Evolutionary conservation across 2,329 filamentous ascomycete species (phyloP).

Genomic region (Sporothrix globosa): DNA sequence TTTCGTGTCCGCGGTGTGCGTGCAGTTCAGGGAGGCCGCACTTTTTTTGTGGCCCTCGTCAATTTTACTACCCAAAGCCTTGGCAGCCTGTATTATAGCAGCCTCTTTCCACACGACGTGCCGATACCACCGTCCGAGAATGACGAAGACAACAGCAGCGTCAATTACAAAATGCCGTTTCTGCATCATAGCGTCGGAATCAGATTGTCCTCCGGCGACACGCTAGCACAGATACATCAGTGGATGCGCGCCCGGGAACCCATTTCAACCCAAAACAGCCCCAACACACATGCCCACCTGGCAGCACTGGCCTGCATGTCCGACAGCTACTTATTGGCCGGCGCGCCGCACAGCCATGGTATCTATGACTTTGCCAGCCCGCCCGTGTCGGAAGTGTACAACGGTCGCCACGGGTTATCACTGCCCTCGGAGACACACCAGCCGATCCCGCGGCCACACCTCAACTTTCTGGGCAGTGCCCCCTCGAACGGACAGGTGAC

Average conservation of each 20-base stretch:
- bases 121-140: not conserved
- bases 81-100: not conserved
- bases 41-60: not conserved
- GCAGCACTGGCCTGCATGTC: conserved; percentile 6
- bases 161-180: not conserved
- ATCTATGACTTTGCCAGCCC: conserved; percentile 18
- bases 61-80: not conserved
- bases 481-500: not conserved
- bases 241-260: conserved; percentile 7
- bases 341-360: not conserved
- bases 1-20: not conserved
- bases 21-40: not conserved
- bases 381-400: not conserved
- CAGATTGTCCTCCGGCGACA: too few species aligned
- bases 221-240: not conserved
- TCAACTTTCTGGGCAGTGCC: not conserved
- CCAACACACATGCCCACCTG: not conserved
- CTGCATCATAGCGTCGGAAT: conserved; percentile 1
- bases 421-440: not conserved
- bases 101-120: not conserved
- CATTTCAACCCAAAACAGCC: not conserved
- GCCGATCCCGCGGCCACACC: not conserved
- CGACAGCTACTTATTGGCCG: not conserved
- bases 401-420: not conserved
- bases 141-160: not conserved